Base-by-base conservation (phyloP, 805 yeast genomes). In the Starmerella sirachaensis region DNA sequence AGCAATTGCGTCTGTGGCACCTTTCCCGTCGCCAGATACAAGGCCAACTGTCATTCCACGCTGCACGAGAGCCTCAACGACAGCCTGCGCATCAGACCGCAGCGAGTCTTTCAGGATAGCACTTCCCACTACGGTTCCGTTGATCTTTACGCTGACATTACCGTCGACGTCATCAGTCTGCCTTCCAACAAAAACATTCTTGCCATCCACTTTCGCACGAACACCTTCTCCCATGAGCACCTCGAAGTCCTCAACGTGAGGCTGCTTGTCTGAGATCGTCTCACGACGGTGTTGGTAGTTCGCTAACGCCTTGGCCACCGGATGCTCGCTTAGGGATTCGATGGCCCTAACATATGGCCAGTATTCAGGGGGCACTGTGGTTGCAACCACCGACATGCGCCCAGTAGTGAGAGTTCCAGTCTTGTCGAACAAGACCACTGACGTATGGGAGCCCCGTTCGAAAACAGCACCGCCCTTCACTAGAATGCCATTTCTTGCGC, bases 331-430 rank as follows among this genome's bases (percentile, higher is more conserved):
- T 34, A 68, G 67, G 6, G 57, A 46, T 57, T 91, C 97, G 8
- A 76, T 58, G 0, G 74, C 63, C 3, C 76, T 71, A 17, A 76
- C 57, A 5, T 73, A 49, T 5, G 62, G 56, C 79, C 86, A 74
- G 54, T 65, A 67, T 48, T 55, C 41, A 6, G 46, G 46, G 8
- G 47, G 43, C 4, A 49, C 35, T 5, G 44, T 33, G 5, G 45
- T 32, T 14, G 47, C 28, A 11, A 53, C 50, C 2, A 70, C 70
- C 3, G 51, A 59, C 91, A 91, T 80, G 29, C 70, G 63, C 11
- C 98, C 98, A 0, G 78, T 64, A 0, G 99, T 93, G 30, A 91
- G 64, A 0, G 98, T 91, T 3, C 98, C 98, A 0, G 99, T 91
- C 59, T 91, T 91, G 60, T 91, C 98, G 57, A 91, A 88, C 21